phyloP scores from a whole-genome alignment of 78 protist genomes.

The Dictyostelium citrinum region DNA sequence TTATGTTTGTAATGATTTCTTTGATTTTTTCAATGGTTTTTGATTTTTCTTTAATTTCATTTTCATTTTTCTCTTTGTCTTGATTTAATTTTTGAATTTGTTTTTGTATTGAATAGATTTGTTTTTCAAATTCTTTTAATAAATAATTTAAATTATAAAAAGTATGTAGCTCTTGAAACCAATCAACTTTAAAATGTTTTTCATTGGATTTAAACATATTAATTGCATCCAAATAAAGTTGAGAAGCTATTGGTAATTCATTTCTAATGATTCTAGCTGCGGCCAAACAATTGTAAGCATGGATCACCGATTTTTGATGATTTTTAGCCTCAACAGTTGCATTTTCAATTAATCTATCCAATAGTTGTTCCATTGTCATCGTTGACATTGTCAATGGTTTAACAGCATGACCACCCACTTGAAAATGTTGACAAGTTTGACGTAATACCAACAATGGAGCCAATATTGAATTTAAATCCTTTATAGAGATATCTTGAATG shows the following conservation, averaged over 20 bases:
- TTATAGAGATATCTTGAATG: neutral
- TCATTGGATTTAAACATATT: neutral
- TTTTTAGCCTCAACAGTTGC: slow-evolving; percentile 46
- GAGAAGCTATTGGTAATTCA: neutral
- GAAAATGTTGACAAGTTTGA: slow-evolving; percentile 78
- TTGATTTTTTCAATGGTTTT: neutral
- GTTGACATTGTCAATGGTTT: slow-evolving; percentile 42
- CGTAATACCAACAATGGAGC: slow-evolving; percentile 48
- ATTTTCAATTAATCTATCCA: slow-evolving; percentile 55
- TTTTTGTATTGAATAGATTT: neutral
- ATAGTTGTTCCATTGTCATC: slow-evolving; percentile 75
- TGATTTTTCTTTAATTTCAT: neutral
- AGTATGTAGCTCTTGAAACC: slow-evolving; percentile 62
- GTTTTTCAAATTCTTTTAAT: neutral
- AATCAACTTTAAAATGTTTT: slow-evolving; percentile 5
- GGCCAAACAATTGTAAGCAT: slow-evolving; percentile 57
- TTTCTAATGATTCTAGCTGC: slow-evolving; percentile 47
- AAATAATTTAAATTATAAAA: slow-evolving; percentile 4
- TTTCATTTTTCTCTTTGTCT: neutral
- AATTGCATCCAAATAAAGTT: slow-evolving; percentile 24
- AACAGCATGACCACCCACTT: slow-evolving; percentile 39
- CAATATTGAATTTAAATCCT: slow-evolving; percentile 19
- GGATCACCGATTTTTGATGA: slow-evolving; percentile 5
- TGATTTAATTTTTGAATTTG: neutral
- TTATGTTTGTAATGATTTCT: neutral